phyloP scores from a whole-genome alignment of 176 grass and related monocot species.

The Elaeis guineensis region DNA sequence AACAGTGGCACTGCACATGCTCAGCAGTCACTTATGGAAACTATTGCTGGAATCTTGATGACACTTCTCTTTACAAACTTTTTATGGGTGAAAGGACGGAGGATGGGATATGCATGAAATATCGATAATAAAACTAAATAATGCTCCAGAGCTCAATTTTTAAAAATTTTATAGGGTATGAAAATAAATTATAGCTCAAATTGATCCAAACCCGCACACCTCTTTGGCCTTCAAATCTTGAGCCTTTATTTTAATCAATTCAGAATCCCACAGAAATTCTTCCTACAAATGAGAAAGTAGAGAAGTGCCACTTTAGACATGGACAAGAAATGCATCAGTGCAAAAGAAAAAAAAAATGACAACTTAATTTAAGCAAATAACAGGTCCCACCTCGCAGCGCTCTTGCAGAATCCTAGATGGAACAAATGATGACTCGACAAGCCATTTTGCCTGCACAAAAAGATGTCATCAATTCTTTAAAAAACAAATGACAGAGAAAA shows the following conservation, averaged over 20 bases:
- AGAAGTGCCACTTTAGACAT: constrained; percentile 6
- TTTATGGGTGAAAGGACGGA: too few species aligned
- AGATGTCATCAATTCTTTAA: background rate
- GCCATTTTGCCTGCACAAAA: constrained; percentile 59
- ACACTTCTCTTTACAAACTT: too few species aligned
- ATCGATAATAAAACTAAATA: too few species aligned
- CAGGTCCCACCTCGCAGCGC: constrained; percentile 78
- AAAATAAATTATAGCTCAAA: too few species aligned
- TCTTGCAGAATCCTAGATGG: constrained; percentile 83
- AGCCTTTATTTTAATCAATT: constrained; percentile 73
- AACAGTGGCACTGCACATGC: too few species aligned
- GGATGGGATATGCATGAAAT: too few species aligned
- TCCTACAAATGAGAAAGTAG: constrained; percentile 47
- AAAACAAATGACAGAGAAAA: too few species aligned
- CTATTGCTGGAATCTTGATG: too few species aligned
- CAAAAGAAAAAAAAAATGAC: background rate
- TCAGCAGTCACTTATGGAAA: too few species aligned
- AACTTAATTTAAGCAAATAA: constrained; percentile 18
- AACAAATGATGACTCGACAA: constrained; percentile 62
- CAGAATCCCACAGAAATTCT: constrained; percentile 95
- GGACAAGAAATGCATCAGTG: too few species aligned
- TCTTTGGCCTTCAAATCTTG: constrained; percentile 93
- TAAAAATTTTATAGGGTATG: too few species aligned
- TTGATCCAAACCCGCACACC: constrained; percentile 20
- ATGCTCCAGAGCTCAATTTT: too few species aligned